Evolutionary conservation across 2,329 filamentous ascomycete genomes (phyloP), one percentile per base, ranked within the genome.

Genomic region (Sphaerulina vaccinii): DNA sequence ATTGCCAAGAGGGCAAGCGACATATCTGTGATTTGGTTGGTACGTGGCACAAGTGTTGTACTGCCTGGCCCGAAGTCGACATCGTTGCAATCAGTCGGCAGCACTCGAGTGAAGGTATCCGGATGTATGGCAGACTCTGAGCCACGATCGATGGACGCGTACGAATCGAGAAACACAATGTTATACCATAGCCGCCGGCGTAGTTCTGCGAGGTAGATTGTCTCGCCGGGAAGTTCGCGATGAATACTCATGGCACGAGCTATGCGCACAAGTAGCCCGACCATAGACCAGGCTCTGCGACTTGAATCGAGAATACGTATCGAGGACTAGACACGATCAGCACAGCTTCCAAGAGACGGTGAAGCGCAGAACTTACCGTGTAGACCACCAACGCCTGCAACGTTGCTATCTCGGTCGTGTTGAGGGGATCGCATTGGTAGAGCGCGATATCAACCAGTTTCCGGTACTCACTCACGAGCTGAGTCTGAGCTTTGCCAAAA

Each of bases 81-180:
- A 52, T 70, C 68, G 24, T 69, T 66, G 22, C 64, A 60, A 39
- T 68, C 64, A 23, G 49, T 56, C 3, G 68, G 67, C 1, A 62
- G 37, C 8, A 50, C 54, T 3, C 63, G 59, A 9, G 56, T 57
- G 53, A 59, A 65, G 3, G 57, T 59, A 18, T 57, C 57, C 2
- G 51, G 43, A 16, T 52, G 52, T 10, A 67, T 64, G 1, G 66
- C 52, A 4, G 57, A 55, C 18, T 64, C 62, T 8, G 65, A 62
- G 7, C 64, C 66, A n/a, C 66, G 62, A 40, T 69, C 67, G 36
- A 62, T 54, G 1, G 62, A 62, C 7, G 59, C 46, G 36, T 62
- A 66, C 15, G 60, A 57, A 43, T 70, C 67, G 13, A 68, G 44
- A 5, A 68, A 62, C 11, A 65, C 56, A 5, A 70, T 56, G 2